Evolutionary conservation across 805 yeast genomes (phyloP), one percentile per base, ranked within the genome.

Genomic region (Naumovozyma castellii): DNA sequence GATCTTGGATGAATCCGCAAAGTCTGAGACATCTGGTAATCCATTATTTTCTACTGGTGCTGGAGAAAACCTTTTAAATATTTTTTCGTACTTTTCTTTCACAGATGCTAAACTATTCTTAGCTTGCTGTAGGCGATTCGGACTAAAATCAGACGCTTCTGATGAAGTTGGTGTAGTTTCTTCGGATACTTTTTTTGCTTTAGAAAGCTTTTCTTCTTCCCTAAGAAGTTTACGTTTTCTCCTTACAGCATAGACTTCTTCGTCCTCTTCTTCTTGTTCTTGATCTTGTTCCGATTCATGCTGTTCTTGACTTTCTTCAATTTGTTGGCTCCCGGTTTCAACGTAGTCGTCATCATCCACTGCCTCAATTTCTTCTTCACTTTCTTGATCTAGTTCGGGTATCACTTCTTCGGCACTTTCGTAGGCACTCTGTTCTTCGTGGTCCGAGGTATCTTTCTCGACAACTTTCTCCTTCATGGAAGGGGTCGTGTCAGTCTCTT

Each of bases 281-380:
- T 29, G 35, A 30, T 32, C 31, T 16, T 37, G 17, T 29, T 36
- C 31, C 18, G 12, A 5, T 16, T 34, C 38, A 16, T 31, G 39
- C 15, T 30, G 34, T 32, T 10, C 16, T 17, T 18, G 12, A 12
- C 42, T 39, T 14, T 35, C 27, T 13, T 34, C 37, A 25, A 42
- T 39, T 19, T 35, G 20, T 16, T 30, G 20, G n/a, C 36, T 41
- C 6, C n/a, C 28, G 19, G 20, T 38, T 9, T 39, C 40, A 22
- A 34, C 36, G 9, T 18, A 43, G 15, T 35, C 42, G 8, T 28
- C 27, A 3, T 43, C 39, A 8, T 36, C 42, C 19, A 41, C 45
- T 6, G 31, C 36, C n/a, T 37, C 37, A 1, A 29, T 37, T 3
- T 33, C 39, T 25, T 32, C 41, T 16, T 37, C 16, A 9, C 38